A percentile compares a stretch with the other conserved stretches of the same genome.
phyloP scores from a whole-genome alignment of 345 rosid species.

The Melaleuca alternifolia region DNA sequence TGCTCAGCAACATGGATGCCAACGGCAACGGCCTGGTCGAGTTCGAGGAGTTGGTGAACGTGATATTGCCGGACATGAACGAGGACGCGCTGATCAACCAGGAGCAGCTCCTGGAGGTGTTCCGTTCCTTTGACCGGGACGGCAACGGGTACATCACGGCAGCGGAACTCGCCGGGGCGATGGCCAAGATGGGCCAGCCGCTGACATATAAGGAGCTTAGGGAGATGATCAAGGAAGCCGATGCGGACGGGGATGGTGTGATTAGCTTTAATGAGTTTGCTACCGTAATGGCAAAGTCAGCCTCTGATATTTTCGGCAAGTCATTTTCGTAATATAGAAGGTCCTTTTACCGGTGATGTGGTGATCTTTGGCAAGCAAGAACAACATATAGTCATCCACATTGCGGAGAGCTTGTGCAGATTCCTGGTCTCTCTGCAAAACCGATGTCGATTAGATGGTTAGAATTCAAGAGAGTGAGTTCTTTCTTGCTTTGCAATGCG shows the following conservation, averaged over 20 bases:
- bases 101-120: slow-evolving; percentile 46
- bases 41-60: slow-evolving; percentile 62
- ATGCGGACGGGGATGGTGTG: slow-evolving; percentile 67
- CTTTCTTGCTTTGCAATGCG: not conserved
- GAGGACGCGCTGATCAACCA: slow-evolving; percentile 47
- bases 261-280: slow-evolving; percentile 74
- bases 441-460: not conserved
- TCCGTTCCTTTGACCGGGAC: slow-evolving; percentile 61
- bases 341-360: not conserved
- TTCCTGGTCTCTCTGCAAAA: not conserved
- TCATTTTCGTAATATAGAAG: not conserved
- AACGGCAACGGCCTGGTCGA: slow-evolving; percentile 75
- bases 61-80: slow-evolving; percentile 44
- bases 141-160: slow-evolving; percentile 78
- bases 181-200: slow-evolving; percentile 91
- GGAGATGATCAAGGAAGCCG: slow-evolving; percentile 80
- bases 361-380: not conserved
- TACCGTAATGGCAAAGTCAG: slow-evolving; percentile 62
- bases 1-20: slow-evolving; percentile 65
- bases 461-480: not conserved
- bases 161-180: slow-evolving; percentile 66
- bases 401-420: not conserved
- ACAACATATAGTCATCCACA: not conserved
- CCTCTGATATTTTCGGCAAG: slow-evolving; percentile 36
- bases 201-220: slow-evolving; percentile 57